A percentile compares a stretch with the other conserved stretches of the same genome.
phyloP scores from a whole-genome alignment of 306 rosid genomes.

The Prunus dulcis region DNA sequence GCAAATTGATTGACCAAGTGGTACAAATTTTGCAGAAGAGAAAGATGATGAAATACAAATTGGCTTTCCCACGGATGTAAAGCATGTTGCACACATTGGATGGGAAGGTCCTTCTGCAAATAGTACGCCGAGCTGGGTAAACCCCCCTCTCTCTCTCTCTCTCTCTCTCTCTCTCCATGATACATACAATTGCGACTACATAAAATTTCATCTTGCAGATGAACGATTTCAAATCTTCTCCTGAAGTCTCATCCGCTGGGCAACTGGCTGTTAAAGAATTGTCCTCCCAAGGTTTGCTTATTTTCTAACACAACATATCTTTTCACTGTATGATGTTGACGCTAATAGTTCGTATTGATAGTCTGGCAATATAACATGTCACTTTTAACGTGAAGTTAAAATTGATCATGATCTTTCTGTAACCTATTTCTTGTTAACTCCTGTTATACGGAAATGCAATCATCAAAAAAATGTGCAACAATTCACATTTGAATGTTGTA shows the following conservation, averaged over 20 bases:
- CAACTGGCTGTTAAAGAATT: slow-evolving; percentile 26
- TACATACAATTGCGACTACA: not conserved
- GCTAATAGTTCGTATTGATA: not conserved
- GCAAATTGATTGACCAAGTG: not conserved
- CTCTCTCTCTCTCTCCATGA: not conserved
- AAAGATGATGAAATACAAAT: slow-evolving; percentile 77
- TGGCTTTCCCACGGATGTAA: slow-evolving; percentile 92
- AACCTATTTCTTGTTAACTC: no score
- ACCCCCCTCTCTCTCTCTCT: not conserved
- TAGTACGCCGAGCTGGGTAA: slow-evolving; percentile 43
- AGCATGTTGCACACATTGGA: slow-evolving; percentile 57
- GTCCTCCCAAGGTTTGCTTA: slow-evolving; percentile 44
- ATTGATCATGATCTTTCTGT: not conserved
- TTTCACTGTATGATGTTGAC: not conserved
- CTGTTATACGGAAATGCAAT: not conserved
- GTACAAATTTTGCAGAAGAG: slow-evolving; percentile 52
- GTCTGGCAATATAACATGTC: not conserved
- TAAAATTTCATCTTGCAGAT: slow-evolving; percentile 42
- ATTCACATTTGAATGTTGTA: no score
- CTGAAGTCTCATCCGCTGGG: slow-evolving; percentile 32
- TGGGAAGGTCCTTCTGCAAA: slow-evolving; percentile 46
- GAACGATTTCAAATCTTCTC: slow-evolving; percentile 51
- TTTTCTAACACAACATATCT: not conserved
- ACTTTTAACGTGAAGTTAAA: not conserved
- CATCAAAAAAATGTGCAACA: not conserved